phyloP scores from a whole-genome alignment of 805 yeast genomes.

The Candida montana region DNA sequence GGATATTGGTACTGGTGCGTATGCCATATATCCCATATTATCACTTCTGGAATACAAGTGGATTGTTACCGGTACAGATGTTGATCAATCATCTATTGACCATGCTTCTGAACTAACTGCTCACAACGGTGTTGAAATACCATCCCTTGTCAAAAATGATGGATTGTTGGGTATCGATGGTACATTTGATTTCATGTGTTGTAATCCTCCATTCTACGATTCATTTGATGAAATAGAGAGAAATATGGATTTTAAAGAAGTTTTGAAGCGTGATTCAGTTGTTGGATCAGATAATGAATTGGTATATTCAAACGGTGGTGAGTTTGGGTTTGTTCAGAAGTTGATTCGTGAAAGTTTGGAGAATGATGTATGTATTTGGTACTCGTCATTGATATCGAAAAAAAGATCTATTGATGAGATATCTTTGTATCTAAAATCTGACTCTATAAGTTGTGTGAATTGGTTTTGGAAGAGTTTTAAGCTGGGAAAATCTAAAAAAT shows the following conservation, averaged over 20 bases:
- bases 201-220: constrained; percentile 51
- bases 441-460: constrained; percentile 5
- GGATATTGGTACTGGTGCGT: constrained; percentile 49
- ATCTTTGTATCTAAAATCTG: constrained; percentile 1
- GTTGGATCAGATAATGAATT: constrained; percentile 34
- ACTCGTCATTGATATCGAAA: constrained; percentile 35
- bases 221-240: constrained; percentile 29
- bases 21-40: constrained; percentile 42
- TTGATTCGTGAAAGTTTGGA: constrained; percentile 31
- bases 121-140: constrained; percentile 22
- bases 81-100: constrained; percentile 30
- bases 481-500: constrained; percentile 20
- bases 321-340: constrained; percentile 31
- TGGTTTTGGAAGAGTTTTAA: constrained; percentile 17
- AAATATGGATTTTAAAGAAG: constrained; percentile 22
- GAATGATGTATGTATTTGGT: constrained; percentile 29
- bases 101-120: constrained; percentile 26
- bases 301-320: constrained; percentile 40
- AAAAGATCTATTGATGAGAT: constrained; percentile 13
- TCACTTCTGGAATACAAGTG: constrained; percentile 24
- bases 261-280: constrained; percentile 20
- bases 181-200: constrained; percentile 31
- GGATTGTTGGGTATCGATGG: constrained; percentile 10
- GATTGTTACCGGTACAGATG: constrained; percentile 39
- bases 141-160: constrained; percentile 12